A percentile compares a stretch with the other conserved stretches of the same genome.
Conservation (phyloP, 225 moss, liverwort and hornwort species). For the Neckera pumila region DNA sequence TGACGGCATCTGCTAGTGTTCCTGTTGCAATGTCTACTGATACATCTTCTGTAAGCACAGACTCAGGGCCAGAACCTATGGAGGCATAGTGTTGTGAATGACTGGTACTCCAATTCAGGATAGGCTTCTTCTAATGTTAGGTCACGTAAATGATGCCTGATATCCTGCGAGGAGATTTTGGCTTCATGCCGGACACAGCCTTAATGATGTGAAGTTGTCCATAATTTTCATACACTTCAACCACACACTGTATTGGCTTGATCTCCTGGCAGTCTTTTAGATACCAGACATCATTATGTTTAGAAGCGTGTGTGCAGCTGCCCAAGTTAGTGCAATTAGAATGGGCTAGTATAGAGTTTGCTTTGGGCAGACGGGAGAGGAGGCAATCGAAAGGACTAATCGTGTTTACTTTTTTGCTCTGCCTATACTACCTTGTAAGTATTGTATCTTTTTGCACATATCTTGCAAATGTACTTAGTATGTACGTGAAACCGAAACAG, state of each 20-base stretch:
- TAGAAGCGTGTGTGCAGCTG: neutral
- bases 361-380: neutral
- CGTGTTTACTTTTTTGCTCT: neutral
- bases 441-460: too few species aligned
- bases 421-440: neutral
- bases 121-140: neutral
- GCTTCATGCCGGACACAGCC: neutral
- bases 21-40: slow-evolving; percentile 6
- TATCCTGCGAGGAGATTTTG: neutral
- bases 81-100: slow-evolving; percentile 22
- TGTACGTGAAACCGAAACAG: neutral
- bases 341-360: neutral
- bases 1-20: slow-evolving; percentile 11
- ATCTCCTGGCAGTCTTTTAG: neutral
- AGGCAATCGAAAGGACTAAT: neutral
- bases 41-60: slow-evolving; percentile 3
- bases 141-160: neutral
- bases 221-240: neutral
- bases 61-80: slow-evolving; percentile 47
- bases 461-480: neutral
- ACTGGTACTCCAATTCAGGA: neutral
- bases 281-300: neutral
- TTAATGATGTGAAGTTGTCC: neutral
- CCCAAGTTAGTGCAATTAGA: neutral
- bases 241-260: neutral